These are phyloP conservation scores for Monotropa hypopitys DNA, from an alignment of 179 eudicot species.

Conservation along the genomic window DNA sequence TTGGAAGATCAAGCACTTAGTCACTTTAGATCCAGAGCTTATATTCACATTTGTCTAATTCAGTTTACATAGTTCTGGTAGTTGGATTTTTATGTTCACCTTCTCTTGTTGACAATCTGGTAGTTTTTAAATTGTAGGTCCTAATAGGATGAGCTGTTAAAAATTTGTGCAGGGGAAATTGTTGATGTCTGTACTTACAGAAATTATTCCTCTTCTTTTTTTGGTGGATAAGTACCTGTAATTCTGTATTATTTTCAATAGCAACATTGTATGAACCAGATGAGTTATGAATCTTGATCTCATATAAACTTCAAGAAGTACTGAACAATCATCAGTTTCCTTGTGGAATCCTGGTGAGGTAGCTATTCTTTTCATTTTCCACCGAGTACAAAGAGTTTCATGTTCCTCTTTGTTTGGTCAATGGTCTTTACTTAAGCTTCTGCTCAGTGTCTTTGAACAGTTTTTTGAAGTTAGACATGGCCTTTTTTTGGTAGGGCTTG, in stretches of 20 bases:
- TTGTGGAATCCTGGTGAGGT: not conserved
- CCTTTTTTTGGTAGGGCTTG: conserved; percentile 17
- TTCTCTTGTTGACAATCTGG: not conserved
- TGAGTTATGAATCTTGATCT: not conserved
- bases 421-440: not conserved
- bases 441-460: not conserved
- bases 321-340: not conserved
- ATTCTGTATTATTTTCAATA: not conserved
- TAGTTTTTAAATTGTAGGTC: not conserved
- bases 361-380: not conserved
- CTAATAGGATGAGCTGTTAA: not conserved
- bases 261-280: not conserved
- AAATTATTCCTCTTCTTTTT: not conserved
- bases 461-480: not conserved
- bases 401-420: not conserved
- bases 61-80: not conserved
- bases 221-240: not conserved
- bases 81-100: not conserved
- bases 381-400: not conserved
- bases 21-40: not conserved
- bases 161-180: not conserved
- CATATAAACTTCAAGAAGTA: not conserved
- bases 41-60: not conserved
- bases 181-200: not conserved
- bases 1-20: not conserved